Evolutionary conservation across 106 monocot species (phyloP).

Genomic region (Acanthochlamys bracteata): DNA sequence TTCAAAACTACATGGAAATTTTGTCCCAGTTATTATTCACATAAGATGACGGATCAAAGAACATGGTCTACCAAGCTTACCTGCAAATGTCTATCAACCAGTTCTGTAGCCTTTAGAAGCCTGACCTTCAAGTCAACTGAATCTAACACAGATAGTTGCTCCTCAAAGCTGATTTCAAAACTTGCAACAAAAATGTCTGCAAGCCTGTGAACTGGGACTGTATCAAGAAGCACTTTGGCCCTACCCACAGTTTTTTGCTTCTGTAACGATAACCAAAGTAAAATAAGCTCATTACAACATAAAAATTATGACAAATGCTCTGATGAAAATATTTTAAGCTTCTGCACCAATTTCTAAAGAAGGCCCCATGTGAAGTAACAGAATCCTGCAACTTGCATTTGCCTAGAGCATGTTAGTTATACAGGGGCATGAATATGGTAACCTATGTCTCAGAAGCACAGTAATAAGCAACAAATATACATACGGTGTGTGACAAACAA

Average conservation of each 20-base stretch:
- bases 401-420: no score
- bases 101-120: slow-evolving; percentile 82
- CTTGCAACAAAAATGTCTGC: slow-evolving; percentile 99
- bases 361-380: no score
- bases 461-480: no score
- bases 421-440: no score
- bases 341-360: no score
- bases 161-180: slow-evolving; percentile 98
- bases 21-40: background rate
- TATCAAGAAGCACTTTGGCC: slow-evolving; percentile 98
- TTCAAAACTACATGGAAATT: background rate
- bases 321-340: no score
- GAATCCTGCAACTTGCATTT: no score
- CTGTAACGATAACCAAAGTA: slow-evolving; percentile 30
- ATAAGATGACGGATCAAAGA: background rate
- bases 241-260: slow-evolving; percentile 99
- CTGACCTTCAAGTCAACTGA: slow-evolving; percentile 90
- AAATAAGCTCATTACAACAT: background rate
- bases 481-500: no score
- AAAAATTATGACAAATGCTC: no score
- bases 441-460: no score
- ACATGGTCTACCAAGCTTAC: slow-evolving; percentile 20
- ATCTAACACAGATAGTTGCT: slow-evolving; percentile 96
- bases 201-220: slow-evolving; percentile 90
- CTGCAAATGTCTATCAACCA: slow-evolving; percentile 94